phyloP scores from a whole-genome alignment of 192 early-diverging fungal species.

The Rhizoclosmatium globosum region DNA sequence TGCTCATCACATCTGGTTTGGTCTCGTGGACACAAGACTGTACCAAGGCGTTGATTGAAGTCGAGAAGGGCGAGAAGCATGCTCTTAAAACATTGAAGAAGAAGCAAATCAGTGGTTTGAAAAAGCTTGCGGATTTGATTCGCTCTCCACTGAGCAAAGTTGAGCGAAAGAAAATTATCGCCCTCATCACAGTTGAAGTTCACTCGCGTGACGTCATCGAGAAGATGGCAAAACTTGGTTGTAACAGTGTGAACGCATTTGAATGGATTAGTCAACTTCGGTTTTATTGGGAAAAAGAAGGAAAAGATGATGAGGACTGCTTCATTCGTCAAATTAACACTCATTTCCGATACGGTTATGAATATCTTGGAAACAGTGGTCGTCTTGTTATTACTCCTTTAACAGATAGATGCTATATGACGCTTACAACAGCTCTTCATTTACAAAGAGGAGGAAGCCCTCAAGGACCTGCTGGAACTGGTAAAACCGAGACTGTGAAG shows the following conservation, averaged over 20 bases:
- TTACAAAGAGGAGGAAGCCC: constrained; percentile 63
- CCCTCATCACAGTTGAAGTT: constrained; percentile 69
- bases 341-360: constrained; percentile 62
- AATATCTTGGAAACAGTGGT: constrained; percentile 67
- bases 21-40: constrained; percentile 69
- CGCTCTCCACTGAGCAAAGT: constrained; percentile 62
- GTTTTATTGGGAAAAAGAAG: constrained; percentile 71
- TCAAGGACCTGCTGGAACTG: constrained; percentile 68
- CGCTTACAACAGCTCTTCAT: constrained; percentile 64
- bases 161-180: constrained; percentile 68
- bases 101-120: constrained; percentile 63
- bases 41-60: constrained; percentile 61
- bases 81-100: constrained; percentile 64
- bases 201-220: constrained; percentile 69
- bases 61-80: constrained; percentile 68
- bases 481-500: constrained; percentile 72
- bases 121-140: constrained; percentile 66
- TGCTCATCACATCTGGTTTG: constrained; percentile 64
- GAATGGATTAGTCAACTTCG: constrained; percentile 70
- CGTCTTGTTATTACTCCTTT: constrained; percentile 68
- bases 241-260: constrained; percentile 60
- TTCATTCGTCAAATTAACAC: constrained; percentile 71
- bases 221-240: constrained; percentile 59
- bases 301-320: constrained; percentile 68
- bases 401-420: constrained; percentile 71